Evolutionary conservation across 1,139 yeast genomes (phyloP).

Genomic region (Saccharomyces hybrid): DNA sequence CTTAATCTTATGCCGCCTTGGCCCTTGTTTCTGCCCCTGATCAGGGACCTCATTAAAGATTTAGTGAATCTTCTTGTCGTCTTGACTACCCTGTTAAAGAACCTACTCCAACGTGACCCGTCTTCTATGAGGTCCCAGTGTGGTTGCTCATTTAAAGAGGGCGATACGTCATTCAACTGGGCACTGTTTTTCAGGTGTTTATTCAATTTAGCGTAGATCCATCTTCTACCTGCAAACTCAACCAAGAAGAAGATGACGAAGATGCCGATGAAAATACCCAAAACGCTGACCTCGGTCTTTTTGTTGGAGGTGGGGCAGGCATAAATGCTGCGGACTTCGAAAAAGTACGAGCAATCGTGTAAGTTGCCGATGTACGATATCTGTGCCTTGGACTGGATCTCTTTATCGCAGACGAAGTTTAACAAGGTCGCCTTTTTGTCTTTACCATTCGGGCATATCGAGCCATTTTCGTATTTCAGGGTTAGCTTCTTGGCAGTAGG

Average conservation of each 20-base stretch:
- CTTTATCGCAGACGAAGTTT: conserved; percentile 75
- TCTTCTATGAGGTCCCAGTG: conserved; percentile 2
- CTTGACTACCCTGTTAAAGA: not conserved
- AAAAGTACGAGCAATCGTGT: conserved; percentile 74
- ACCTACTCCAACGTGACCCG: not conserved
- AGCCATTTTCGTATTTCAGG: conserved; percentile 65
- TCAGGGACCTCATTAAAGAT: not conserved
- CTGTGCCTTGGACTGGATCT: conserved; percentile 57
- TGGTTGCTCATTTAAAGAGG: not conserved
- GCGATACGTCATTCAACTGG: not conserved
- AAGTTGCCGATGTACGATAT: conserved; percentile 66
- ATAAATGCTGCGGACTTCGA: conserved; percentile 78
- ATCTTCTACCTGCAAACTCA: conserved; percentile 30
- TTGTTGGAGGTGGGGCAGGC: conserved; percentile 79
- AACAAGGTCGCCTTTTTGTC: conserved; percentile 59
- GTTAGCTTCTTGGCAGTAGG: conserved; percentile 68
- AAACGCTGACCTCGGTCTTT: conserved; percentile 30
- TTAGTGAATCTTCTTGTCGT: not conserved
- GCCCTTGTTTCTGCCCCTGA: not conserved
- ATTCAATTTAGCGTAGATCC: conserved; percentile 12
- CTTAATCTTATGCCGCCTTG: conserved; percentile 5
- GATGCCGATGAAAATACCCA: conserved; percentile 30
- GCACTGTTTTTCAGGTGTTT: not conserved
- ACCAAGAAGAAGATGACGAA: conserved; percentile 35
- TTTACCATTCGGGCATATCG: conserved; percentile 49